Percentiles rank a stretch among this genome's conserved stretches.
phyloP scores from a whole-genome alignment of 306 rosid species.

The Cajanus cajan region DNA sequence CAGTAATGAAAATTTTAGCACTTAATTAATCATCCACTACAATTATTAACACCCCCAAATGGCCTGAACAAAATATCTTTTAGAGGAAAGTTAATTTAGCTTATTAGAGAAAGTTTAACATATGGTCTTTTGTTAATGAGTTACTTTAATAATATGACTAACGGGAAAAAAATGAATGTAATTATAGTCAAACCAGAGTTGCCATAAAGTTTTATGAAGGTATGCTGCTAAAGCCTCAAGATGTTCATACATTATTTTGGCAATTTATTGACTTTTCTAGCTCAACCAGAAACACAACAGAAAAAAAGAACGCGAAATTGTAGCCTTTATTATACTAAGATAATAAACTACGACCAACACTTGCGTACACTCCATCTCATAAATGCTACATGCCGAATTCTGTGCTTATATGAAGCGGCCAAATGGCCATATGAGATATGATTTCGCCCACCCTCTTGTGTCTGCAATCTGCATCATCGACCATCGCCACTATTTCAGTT shows the following conservation, averaged over 20 bases:
- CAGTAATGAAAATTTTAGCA: neutral
- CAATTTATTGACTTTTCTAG: neutral
- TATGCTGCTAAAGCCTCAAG: neutral
- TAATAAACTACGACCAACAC: constrained; percentile 13
- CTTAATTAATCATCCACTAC: neutral
- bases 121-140: too few species aligned
- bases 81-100: neutral
- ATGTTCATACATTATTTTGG: neutral
- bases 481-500: neutral
- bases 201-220: neutral
- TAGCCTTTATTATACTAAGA: neutral
- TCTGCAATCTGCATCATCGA: neutral
- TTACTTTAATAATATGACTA: too few species aligned
- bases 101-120: too few species aligned
- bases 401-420: constrained; percentile 30
- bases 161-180: too few species aligned
- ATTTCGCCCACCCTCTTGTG: constrained; percentile 2
- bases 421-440: neutral
- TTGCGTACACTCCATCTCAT: constrained; percentile 40
- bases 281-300: neutral
- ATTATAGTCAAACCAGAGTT: neutral
- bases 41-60: too few species aligned
- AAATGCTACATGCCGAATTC: constrained; percentile 22
- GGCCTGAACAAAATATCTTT: too few species aligned
- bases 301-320: neutral